Evolutionary conservation across 306 rosid species (phyloP).

Genomic region (cucumber (Cucumis sativus)): DNA sequence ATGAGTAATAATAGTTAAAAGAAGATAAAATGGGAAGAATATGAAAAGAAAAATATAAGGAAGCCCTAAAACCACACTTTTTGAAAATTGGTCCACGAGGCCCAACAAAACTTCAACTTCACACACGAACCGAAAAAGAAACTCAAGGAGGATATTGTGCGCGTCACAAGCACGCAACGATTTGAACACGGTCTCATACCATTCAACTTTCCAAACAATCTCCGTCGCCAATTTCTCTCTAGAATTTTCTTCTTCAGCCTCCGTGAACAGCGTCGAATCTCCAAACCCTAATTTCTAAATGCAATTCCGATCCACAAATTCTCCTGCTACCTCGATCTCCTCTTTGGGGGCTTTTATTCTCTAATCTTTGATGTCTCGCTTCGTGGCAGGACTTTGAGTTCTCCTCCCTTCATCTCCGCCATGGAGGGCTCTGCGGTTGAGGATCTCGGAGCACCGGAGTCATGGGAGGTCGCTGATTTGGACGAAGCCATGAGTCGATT

Average conservation of each 20-base stretch:
- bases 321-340: slow-evolving; percentile 8
- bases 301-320: slow-evolving; percentile 18
- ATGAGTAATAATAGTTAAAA: too few species aligned
- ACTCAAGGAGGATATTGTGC: not conserved
- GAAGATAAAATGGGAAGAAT: too few species aligned
- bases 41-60: too few species aligned
- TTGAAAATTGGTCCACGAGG: not conserved
- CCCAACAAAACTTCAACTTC: not conserved
- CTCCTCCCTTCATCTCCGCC: slow-evolving; percentile 14
- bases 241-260: not conserved
- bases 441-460: slow-evolving; percentile 90
- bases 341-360: not conserved
- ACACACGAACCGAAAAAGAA: not conserved
- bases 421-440: slow-evolving; percentile 90
- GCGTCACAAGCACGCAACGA: not conserved
- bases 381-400: not conserved
- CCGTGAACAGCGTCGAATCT: not conserved
- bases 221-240: slow-evolving; percentile 36
- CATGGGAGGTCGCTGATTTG: slow-evolving; percentile 92
- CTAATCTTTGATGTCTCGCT: not conserved
- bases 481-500: slow-evolving; percentile 73
- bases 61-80: too few species aligned
- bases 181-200: not conserved
- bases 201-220: not conserved
- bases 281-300: slow-evolving; percentile 6